A percentile compares a stretch with the other conserved stretches of the same genome.
Conservation (phyloP, 23 red algal genomes). For the Chondrus crispus region DNA sequence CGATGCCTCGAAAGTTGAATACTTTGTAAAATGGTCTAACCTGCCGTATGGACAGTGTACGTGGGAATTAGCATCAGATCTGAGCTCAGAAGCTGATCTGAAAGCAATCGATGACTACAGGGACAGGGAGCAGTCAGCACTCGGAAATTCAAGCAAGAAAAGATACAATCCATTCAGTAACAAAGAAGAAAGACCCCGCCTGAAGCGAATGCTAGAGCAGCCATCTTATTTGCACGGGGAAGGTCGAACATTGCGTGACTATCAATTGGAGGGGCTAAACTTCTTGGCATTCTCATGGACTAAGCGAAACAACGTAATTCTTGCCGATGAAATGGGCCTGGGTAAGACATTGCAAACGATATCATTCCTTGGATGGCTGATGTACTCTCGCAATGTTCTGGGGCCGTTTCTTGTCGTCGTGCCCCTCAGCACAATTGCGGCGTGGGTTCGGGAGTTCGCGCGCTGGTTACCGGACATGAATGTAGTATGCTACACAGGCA, state of each 20-base stretch:
- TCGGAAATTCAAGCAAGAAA: constrained; percentile 32
- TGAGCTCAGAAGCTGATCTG: constrained; percentile 73
- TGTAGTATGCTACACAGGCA: constrained; percentile 82
- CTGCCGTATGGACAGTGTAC: constrained; percentile 80
- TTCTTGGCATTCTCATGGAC: constrained; percentile 84
- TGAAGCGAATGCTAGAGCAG: constrained; percentile 72
- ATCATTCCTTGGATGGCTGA: constrained; percentile 85
- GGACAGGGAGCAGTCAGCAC: constrained; percentile 71
- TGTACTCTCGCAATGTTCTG: constrained; percentile 65
- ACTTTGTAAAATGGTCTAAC: constrained; percentile 82
- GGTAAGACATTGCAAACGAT: constrained; percentile 94
- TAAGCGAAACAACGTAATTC: constrained; percentile 83
- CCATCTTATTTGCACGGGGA: constrained; percentile 76
- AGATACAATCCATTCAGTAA: constrained; percentile 79
- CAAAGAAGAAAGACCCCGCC: constrained; percentile 61
- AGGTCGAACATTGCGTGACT: constrained; percentile 85
- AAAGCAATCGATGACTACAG: constrained; percentile 75
- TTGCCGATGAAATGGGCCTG: constrained; percentile 95
- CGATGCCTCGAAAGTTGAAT: constrained; percentile 53
- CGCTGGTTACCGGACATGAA: constrained; percentile 93
- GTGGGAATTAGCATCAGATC: constrained; percentile 71
- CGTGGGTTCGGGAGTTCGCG: constrained; percentile 88
- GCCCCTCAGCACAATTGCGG: constrained; percentile 80
- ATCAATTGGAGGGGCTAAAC: constrained; percentile 88
- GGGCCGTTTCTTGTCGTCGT: constrained; percentile 89